Base-by-base conservation (phyloP, 768 basidiomycete genomes). In the Roridomyces roridus region DNA sequence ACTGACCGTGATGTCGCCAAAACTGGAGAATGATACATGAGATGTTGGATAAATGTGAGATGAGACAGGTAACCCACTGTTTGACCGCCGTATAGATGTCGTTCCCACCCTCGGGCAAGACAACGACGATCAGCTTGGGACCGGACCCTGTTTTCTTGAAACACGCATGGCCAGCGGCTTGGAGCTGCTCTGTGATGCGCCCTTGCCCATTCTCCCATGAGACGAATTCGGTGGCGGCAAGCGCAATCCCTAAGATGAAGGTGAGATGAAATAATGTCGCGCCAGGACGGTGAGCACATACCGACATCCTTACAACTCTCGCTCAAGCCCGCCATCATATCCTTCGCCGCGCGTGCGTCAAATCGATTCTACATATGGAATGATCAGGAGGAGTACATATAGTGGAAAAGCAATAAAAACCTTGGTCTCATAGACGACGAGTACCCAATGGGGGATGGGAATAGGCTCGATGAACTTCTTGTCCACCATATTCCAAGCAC, bases 401-500 rank as follows among this genome's bases (percentile, higher is more conserved):
- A 1, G 39, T 23, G 35, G 44, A 36, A 15, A 18, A 9, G 11
- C 11, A 0, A 4, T 8, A 41, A 25, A 23, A 0, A 55, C 53
- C 45, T 81, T 72, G 18, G 80, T 77, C 68, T 92, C 91, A 59
- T 86, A 92, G 23, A 91, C 64, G 8, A 89, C 78, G 5, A 92
- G 73, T 26, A 80, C 78, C 87, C 89, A 92, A 17, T 78, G 74
- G 0, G 74, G 67, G 49, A 93, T 82, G 11, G 59, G 64, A 2
- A 72, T 79, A 0, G 89, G 82, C 51, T 72, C 74, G 72, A 77
- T 87, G 72, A 93, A 91, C 26, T 79, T 77, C 60, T 89, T 89
- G 61, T 90, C 87, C 2, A 90, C 78, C 91, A 92, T 89, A 54
- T 92, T 93, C 91, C 91, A 93, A 0, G 84, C 72, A 12, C 91